Evolutionary conservation across 129 eudicot genomes (phyloP), one percentile per base, ranked within the genome.

Genomic region (Dittrichia graveolens): DNA sequence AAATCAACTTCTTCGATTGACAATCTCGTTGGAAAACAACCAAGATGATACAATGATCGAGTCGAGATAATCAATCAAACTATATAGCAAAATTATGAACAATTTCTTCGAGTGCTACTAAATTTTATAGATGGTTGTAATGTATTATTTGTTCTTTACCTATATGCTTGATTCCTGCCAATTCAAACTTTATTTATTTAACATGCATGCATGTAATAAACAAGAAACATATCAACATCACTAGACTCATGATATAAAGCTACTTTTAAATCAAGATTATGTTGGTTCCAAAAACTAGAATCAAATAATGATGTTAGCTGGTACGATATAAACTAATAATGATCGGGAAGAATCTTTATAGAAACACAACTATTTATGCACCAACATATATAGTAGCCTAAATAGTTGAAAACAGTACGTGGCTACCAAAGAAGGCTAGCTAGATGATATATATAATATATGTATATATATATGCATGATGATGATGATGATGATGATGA

Each of bases 351-450:
- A 78, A 71, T 78, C 59, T 78, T 71, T 44, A 78, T 62, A 39
- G 10, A 70, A 61, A 61, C 41, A 50, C 44, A 11, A 43, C 72
- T 42, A 71, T 53, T 53, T 71, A 77, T 71, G 57, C 58, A 63
- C 82, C 77, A 78, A 63, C 73, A 78, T n/a, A n/a, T n/a, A n/a
- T 78, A 62, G 72, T 77, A 70, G 50, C 72, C 77, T 66, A 37
- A 60, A 42, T 50, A 56, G 47, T 68, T 48, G 55, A 77, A 65
- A 74, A 70, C 46, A 53, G 39, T n/a, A n/a, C n/a, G n/a, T 50
- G 67, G 53, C 82, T 78, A 78, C 52, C 45, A 78, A 49, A 62
- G 72, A 52, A 78, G 48, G 65, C 65, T n/a, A 24, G 31, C 31
- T n/a, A 24, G 31, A 24, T 2, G 0, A 24, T 24, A 24, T 24